A percentile compares a stretch with the other conserved stretches of the same genome.
These are phyloP conservation scores for Marchantia polymorpha DNA, from an alignment of 225 moss, liverwort and hornwort species.

Conservation along the genomic window DNA sequence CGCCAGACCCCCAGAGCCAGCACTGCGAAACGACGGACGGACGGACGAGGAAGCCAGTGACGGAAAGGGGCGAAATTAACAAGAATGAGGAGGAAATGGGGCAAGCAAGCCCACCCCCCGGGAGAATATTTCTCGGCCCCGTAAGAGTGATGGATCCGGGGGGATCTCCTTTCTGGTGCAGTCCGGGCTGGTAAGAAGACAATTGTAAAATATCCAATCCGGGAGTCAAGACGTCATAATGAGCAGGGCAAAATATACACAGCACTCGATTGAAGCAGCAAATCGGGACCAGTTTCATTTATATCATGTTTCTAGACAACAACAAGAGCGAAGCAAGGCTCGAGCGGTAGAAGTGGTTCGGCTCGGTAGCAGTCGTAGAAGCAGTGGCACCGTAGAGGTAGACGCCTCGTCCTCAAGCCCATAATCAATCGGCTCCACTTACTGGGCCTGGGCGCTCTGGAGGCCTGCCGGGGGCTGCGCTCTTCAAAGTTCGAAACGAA, in stretches of 20 bases:
- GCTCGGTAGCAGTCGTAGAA: not conserved
- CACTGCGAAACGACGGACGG: no score
- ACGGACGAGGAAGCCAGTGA: not conserved
- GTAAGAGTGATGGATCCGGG: not conserved
- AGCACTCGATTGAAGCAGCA: not conserved
- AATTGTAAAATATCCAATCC: not conserved
- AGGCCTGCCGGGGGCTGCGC: no score
- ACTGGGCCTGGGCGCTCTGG: no score
- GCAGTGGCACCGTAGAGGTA: no score
- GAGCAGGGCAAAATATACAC: not conserved
- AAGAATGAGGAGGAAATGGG: not conserved
- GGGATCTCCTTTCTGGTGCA: no score
- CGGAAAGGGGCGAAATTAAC: no score
- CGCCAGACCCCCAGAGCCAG: not conserved
- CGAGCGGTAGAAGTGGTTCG: not conserved
- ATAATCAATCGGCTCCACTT: no score
- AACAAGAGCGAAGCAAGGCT: not conserved
- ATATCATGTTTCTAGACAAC: constrained; percentile 11
- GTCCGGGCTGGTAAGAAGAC: no score
- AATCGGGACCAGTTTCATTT: constrained; percentile 5
- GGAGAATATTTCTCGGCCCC: no score
- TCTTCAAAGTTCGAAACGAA: no score
- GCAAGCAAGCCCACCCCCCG: no score
- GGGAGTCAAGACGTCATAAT: constrained; percentile 1
- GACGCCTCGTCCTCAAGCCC: not conserved